These are phyloP conservation scores for Pinus tabuliformis DNA, from an alignment of 75 land plant genomes.

Conservation along the genomic window DNA sequence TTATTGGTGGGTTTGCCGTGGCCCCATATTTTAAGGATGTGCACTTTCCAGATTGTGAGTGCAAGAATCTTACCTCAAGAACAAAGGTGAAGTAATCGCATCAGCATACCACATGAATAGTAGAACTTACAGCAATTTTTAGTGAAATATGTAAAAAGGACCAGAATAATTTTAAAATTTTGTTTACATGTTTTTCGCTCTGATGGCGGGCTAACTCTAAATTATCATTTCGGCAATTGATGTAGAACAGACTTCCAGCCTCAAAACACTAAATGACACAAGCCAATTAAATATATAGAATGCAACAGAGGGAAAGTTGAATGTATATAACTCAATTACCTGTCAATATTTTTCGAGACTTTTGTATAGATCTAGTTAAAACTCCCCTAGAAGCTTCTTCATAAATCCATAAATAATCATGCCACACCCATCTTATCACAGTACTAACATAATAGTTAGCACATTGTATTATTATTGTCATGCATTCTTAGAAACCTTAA, in stretches of 20 bases:
- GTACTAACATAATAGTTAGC: background rate
- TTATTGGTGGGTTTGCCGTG: no score
- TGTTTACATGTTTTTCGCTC: background rate
- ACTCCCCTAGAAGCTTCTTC: background rate
- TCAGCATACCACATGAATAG: no score
- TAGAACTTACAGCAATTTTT: no score
- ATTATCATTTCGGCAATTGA: background rate
- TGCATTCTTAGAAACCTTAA: background rate
- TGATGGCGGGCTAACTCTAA: background rate
- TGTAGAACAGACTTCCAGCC: background rate
- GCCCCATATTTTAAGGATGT: no score
- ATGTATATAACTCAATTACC: background rate
- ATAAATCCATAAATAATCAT: background rate
- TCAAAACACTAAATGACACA: background rate
- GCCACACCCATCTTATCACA: no score
- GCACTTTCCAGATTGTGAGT: no score
- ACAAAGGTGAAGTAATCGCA: no score
- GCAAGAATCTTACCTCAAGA: no score
- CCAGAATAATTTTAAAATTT: background rate
- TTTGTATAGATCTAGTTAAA: background rate
- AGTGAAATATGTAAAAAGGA: no score
- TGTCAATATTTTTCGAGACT: background rate
- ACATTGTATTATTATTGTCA: background rate
- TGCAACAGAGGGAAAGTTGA: background rate
- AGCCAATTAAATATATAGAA: background rate